phyloP scores from a whole-genome alignment of 352 stramenopile species.

The Globisporangium paddicum region DNA sequence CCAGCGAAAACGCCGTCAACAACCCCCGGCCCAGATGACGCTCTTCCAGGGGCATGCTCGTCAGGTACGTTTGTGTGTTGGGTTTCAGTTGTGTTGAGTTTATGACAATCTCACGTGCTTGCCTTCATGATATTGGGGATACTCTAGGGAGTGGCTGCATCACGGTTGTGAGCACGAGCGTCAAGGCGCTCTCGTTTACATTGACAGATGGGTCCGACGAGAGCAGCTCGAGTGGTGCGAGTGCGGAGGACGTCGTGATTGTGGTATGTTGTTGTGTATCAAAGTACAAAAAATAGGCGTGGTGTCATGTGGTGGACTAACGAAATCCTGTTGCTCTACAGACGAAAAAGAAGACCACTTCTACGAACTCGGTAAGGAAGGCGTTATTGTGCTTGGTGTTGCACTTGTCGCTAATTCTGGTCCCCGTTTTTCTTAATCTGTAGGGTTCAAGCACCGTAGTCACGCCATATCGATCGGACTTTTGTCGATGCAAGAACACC shows the following conservation, averaged over 20 bases:
- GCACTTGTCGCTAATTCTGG: background rate
- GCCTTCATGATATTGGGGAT: background rate
- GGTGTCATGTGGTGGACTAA: background rate
- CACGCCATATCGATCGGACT: constrained; percentile 51
- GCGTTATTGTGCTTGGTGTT: background rate
- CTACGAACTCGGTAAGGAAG: background rate
- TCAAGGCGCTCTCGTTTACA: constrained; percentile 5
- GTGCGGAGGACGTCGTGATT: constrained; percentile 7
- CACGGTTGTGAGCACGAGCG: constrained; percentile 9
- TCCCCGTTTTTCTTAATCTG: background rate
- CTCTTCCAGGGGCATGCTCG: background rate
- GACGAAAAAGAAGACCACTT: constrained; percentile 2
- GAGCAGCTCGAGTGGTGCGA: constrained; percentile 7
- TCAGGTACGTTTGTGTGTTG: background rate
- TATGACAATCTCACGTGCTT: background rate
- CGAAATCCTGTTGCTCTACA: background rate
- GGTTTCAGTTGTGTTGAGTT: background rate
- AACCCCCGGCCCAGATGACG: background rate
- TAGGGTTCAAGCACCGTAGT: constrained; percentile 1
- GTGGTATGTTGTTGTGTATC: constrained; percentile 2
- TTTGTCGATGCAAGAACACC: constrained; percentile 56
- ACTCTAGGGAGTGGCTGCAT: constrained; percentile 1
- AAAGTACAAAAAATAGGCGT: background rate
- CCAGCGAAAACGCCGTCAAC: background rate
- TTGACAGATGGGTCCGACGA: background rate